Base-by-base conservation (phyloP, 345 rosid species). In the Crucihimalaya himalaica region DNA sequence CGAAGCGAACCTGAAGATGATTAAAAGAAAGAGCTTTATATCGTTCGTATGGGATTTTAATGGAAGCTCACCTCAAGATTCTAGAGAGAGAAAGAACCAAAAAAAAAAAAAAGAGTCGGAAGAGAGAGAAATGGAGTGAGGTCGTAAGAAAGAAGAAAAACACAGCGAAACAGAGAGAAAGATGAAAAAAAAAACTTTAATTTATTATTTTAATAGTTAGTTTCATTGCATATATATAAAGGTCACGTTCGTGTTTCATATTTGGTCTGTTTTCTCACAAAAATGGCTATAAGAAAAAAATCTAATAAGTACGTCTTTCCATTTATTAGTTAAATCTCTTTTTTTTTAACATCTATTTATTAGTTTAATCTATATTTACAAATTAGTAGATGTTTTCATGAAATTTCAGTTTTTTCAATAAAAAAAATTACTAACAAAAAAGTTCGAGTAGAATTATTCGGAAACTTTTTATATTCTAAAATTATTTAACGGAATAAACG, bases 51-150 rank as follows among this genome's bases (percentile, higher is more conserved):
- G 78, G 82, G 57, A 78, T 71, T 81, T 35, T 35, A 67, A 72
- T 62, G 83, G 78, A 76, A 78, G 86, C 51, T 77, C 76, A 45
- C 27, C 34, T 75, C 53, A 65, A 81, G 86, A 86, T 80, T 86
- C 80, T 81, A 81, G 82, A 80, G 83, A 76, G 76, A 66, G 71
- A 75, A 28, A 23, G 8, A 13, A 51, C 8, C 12, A 50, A 51
- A 51, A 23, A 55, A 51, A 51, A 23, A 55, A 51, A 51, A 51
- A 51, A 6, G 56, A 60, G 69, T 56, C 82, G 66, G 75, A 46
- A 78, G 76, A 79, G 79, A 82, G 69, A 72, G 83, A 70, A 34
- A 35, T 23, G 51, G 35, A 5, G 54, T 52, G 66, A 27, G 28
- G 65, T 78, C 81, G 79, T 60, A 78, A 78, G 71, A 72, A 68